Conservation (phyloP, 495 filamentous ascomycete genomes). For the Annulohypoxylon maeteangense region DNA sequence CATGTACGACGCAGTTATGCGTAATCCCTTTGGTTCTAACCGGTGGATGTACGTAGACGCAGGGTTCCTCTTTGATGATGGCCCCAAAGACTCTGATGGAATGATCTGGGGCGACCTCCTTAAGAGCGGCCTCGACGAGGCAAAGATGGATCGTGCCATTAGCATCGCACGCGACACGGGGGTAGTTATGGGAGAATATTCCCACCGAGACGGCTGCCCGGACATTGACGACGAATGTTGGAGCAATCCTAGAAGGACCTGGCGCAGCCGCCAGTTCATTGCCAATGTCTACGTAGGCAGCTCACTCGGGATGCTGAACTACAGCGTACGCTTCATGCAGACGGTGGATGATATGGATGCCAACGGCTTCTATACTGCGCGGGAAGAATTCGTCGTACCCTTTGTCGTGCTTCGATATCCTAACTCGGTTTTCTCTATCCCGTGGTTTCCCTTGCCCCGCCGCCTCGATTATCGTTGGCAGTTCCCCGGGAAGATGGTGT, state of each 20-base stretch:
- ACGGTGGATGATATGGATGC: conserved; percentile 46
- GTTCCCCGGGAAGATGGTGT: conserved; percentile 36
- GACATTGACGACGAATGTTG: conserved; percentile 37
- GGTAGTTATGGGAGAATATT: conserved; percentile 41
- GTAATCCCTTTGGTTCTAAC: conserved; percentile 38
- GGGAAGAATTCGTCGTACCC: conserved; percentile 40
- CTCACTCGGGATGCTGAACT: conserved; percentile 41
- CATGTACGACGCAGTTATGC: conserved; percentile 42
- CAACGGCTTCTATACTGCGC: conserved; percentile 33
- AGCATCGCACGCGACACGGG: conserved; percentile 33
- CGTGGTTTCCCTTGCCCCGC: conserved; percentile 39
- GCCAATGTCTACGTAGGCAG: conserved; percentile 39
- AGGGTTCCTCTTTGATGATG: conserved; percentile 38
- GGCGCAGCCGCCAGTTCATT: conserved; percentile 39
- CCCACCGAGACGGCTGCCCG: conserved; percentile 26
- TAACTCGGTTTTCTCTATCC: conserved; percentile 41
- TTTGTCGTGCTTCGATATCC: conserved; percentile 41
- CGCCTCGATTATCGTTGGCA: conserved; percentile 36
- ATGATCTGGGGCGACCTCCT: conserved; percentile 32
- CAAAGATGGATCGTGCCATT: conserved; percentile 36
- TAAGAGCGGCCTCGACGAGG: conserved; percentile 23
- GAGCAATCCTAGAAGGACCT: conserved; percentile 20
- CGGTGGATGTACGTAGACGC: conserved; percentile 39
- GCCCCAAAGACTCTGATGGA: conserved; percentile 25
- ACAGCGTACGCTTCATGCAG: conserved; percentile 42